Base-by-base conservation (phyloP, 2,329 filamentous ascomycete genomes). In the Grosmannia serpens region DNA sequence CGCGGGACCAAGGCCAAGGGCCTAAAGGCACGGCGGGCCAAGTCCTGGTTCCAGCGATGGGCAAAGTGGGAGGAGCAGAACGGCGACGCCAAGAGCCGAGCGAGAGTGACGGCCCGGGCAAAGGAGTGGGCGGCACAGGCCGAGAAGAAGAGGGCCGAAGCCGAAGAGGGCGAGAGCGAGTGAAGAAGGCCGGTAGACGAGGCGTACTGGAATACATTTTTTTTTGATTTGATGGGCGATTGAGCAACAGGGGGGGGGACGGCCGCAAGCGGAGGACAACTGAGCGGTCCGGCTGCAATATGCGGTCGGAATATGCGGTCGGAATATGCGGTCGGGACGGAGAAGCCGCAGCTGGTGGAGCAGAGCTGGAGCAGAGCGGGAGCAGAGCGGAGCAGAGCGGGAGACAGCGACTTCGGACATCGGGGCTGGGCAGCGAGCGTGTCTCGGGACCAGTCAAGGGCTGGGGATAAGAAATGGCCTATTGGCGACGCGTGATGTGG, bases 41-140 rank as follows among this genome's bases (percentile, higher is more conserved):
- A 87, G 74, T 87, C 85, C 68, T 89, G 95, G 77, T 99, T 97
- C 74, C 89, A 89, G 75, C 82, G 88, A 65, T 99, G 94, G 94
- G 82, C 87, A 59, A 83, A 87, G 64, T 97, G 90, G 82, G 94
- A 99, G 76, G 84, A 87, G 73, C 81, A 80, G 70, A 74, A 82
- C 60, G 89, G 88, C 2, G 83, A 86, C 67, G 75, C 79, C 62
- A 89, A 88, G 77, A 82, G 79, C 64, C 77, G 83, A 54, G 87
- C 89, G 68, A 81, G 79, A 65, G 88, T 91, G 53, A 84, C 83
- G 68, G 84, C 81, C 22, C 79, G 84, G 70, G 88, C 88, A 56
- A 79, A 79, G 67, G 85, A 87, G 68, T 92, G 86, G 79, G 85
- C 86, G 59, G 73, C 69, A 58, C 73, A 71, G 60, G 74, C 73